Percentiles rank a stretch among this genome's conserved stretches.
phyloP scores from a whole-genome alignment of 371 early-diverging fungal species.

The Haplosporangium sp. region DNA sequence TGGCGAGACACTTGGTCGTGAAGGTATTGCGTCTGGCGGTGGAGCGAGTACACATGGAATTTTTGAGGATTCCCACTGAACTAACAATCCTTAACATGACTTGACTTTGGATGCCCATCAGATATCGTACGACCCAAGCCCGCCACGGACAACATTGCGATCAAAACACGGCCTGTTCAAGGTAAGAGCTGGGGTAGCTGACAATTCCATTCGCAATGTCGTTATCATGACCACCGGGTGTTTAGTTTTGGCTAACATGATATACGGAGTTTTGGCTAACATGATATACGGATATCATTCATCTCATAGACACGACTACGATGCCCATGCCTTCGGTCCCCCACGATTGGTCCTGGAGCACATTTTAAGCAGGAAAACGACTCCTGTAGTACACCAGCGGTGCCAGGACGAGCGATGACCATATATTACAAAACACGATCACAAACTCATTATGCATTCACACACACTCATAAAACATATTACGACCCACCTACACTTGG shows the following conservation, averaged over 20 bases:
- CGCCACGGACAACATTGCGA: slow-evolving; percentile 46
- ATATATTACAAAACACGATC: neutral
- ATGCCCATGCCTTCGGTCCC: slow-evolving; percentile 56
- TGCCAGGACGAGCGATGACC: too few species aligned
- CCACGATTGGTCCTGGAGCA: slow-evolving; percentile 56
- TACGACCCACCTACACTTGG: too few species aligned
- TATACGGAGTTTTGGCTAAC: neutral
- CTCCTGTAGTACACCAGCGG: neutral
- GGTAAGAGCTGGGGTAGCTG: neutral
- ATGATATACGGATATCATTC: neutral
- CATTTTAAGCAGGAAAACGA: slow-evolving; percentile 26
- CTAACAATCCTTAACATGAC: neutral
- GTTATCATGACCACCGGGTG: too few species aligned
- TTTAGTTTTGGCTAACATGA: neutral
- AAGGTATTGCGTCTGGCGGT: slow-evolving; percentile 20
- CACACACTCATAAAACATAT: too few species aligned
- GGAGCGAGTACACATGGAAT: neutral
- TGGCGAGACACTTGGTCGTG: slow-evolving; percentile 42
- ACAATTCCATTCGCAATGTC: too few species aligned
- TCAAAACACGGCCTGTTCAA: slow-evolving; percentile 47
- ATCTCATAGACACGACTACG: slow-evolving; percentile 18
- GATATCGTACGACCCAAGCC: slow-evolving; percentile 43
- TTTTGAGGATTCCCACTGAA: neutral
- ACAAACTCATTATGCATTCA: neutral
- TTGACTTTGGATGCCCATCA: neutral